Conservation (phyloP, 495 filamentous ascomycete species). For the Penicillium paxilli region DNA sequence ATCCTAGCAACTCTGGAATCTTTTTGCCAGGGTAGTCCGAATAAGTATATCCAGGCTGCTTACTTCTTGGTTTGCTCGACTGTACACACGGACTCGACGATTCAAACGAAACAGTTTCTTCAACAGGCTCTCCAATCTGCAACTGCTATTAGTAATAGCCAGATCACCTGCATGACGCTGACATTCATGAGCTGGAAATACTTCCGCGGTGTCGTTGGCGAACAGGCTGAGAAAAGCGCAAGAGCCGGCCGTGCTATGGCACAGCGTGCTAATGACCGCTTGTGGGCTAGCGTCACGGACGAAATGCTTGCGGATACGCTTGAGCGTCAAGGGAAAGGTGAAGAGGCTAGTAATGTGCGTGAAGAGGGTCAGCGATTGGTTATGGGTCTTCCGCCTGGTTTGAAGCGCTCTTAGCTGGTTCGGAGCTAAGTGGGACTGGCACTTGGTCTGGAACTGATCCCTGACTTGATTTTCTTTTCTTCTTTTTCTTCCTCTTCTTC, state of each 20-base stretch:
- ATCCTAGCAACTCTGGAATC: slow-evolving; percentile 66
- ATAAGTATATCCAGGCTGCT: slow-evolving; percentile 72
- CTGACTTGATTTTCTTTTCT: slow-evolving; percentile 14
- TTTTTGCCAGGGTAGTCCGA: slow-evolving; percentile 65
- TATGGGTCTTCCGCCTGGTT: slow-evolving; percentile 41
- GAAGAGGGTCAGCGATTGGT: slow-evolving; percentile 47
- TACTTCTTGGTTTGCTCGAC: slow-evolving; percentile 77
- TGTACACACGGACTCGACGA: slow-evolving; percentile 56
- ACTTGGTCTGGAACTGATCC: too few relatives aligned
- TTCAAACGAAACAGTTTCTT: slow-evolving; percentile 78
- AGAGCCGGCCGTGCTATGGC: slow-evolving; percentile 73
- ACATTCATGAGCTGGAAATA: slow-evolving; percentile 84
- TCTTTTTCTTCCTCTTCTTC: background rate
- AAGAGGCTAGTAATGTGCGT: slow-evolving; percentile 55
- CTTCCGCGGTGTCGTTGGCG: slow-evolving; percentile 82
- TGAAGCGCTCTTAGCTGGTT: slow-evolving; percentile 35
- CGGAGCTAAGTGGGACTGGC: background rate
- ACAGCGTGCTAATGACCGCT: slow-evolving; percentile 66
- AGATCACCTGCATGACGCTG: slow-evolving; percentile 77
- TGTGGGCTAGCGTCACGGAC: slow-evolving; percentile 86
- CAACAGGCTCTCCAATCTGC: slow-evolving; percentile 62
- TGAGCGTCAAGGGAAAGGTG: slow-evolving; percentile 66
- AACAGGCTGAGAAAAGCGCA: slow-evolving; percentile 88
- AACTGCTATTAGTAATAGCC: slow-evolving; percentile 58
- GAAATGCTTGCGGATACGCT: slow-evolving; percentile 75